Evolutionary conservation across 176 grass and related monocot species (phyloP).

Genomic region (Elymus sibiricus): DNA sequence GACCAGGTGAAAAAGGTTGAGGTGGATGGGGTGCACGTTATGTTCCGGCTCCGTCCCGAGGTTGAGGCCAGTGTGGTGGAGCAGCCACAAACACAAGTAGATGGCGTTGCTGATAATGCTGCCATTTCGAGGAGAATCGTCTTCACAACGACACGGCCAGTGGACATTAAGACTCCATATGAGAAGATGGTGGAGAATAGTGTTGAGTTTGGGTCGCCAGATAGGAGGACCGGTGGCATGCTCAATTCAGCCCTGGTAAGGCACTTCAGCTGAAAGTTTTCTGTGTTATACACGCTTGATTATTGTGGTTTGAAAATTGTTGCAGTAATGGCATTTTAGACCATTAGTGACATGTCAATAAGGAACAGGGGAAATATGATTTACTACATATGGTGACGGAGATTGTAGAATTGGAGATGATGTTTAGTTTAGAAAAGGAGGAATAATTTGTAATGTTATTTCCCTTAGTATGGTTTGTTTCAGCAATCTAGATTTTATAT

Average conservation of each 20-base stretch:
- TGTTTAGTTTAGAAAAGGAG: slow-evolving; percentile 2
- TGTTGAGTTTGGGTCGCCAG: slow-evolving; percentile 95
- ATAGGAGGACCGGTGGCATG: slow-evolving; percentile 82
- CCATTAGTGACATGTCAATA: neutral
- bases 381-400: neutral
- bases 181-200: slow-evolving; percentile 98
- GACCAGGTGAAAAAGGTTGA: slow-evolving; percentile 97
- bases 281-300: neutral
- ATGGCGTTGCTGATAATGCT: slow-evolving; percentile 37
- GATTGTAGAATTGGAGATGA: neutral
- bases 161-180: slow-evolving; percentile 94
- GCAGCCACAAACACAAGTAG: slow-evolving; percentile 23
- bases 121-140: slow-evolving; percentile 61
- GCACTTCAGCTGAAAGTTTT: neutral
- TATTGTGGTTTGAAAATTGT: neutral
- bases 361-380: neutral
- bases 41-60: slow-evolving; percentile 80
- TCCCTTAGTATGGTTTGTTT: neutral
- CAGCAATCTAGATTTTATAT: neutral
- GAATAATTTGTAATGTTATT: neutral
- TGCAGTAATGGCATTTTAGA: neutral
- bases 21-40: slow-evolving; percentile 89
- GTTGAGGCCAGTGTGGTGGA: slow-evolving; percentile 24
- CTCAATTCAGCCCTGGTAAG: slow-evolving; percentile 93
- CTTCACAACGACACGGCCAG: slow-evolving; percentile 76